Base-by-base conservation (phyloP, 1,284 basidiomycete genomes). In the Tilletiopsis washingtonensis region DNA sequence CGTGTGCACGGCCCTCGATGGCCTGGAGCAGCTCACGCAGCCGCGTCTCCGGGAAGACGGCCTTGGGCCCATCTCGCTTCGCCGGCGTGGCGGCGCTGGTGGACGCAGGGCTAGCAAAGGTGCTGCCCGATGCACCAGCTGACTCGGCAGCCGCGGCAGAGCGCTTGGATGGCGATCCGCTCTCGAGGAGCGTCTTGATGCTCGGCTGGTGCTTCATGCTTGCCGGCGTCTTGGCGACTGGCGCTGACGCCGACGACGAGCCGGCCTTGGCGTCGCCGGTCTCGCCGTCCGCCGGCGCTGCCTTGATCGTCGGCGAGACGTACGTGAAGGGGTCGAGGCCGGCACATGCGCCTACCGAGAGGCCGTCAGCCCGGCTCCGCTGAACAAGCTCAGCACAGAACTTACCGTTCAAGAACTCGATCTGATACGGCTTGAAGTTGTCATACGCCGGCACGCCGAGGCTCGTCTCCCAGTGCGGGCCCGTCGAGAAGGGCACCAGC, bases 381-480 rank as follows among this genome's bases (percentile, higher is more conserved):
- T 27, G 40, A 12, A 14, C 14, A n/a, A 19, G 15, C 21, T 6
- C 42, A 14, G n/a, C 7, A 20, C 17, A 19, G 5, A 5, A 45
- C 40, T 44, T 47, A 46, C 54, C 62, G 47, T 71, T 69, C 19
- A 73, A 47, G 19, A 73, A 54, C 44, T 69, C 67, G 39, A 69
- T 67, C 40, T 61, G 59, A 46, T 68, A 73, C 1, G 44, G 47
- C 25, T 52, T 49, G 32, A 73, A 70, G 19, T 54, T 51, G n/a
- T 62, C 58, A 43, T 68, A 57, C 4, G 47, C 51, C 39, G 63
- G 56, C 26, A 49, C 50, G 45, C 59, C 58, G 15, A 67, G 47
- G 19, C 46, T 53, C 2, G 24, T 12, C 41, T 71, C 66, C 67
- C 67, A 73, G 44, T 71, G 67, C 9, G 70, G 70, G 0, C 70